A percentile compares a stretch with the other conserved stretches of the same genome.
Evolutionary conservation across 345 rosid genomes (phyloP).

Genomic region (Camelina sativa): DNA sequence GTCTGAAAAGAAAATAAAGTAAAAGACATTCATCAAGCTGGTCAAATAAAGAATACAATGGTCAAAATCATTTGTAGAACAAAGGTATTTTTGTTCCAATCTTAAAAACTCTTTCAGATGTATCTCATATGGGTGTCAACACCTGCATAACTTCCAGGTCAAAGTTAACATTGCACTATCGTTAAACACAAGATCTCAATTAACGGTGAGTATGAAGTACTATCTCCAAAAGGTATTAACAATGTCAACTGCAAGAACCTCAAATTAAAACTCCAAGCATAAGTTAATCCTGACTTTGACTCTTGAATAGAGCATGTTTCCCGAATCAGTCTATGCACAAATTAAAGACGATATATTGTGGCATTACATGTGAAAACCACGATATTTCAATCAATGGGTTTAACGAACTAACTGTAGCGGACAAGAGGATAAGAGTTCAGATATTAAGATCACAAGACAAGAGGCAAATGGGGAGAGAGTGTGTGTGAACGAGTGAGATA

Average conservation of each 20-base stretch:
- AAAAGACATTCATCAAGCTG: neutral
- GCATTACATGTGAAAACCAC: constrained; percentile 16
- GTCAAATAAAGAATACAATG: neutral
- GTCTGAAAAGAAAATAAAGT: neutral
- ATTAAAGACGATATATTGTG: neutral
- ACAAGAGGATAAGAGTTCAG: constrained; percentile 30
- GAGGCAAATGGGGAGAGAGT: constrained; percentile 28
- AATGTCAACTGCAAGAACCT: constrained; percentile 6
- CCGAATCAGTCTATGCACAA: neutral
- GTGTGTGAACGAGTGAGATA: neutral
- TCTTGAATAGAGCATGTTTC: neutral
- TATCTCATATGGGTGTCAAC: constrained; percentile 17
- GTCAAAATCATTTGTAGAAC: neutral
- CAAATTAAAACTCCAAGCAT: neutral
- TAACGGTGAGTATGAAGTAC: constrained; percentile 7
- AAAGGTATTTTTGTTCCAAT: constrained; percentile 7
- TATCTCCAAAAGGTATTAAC: neutral
- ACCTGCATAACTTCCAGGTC: neutral
- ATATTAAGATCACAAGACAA: constrained; percentile 28
- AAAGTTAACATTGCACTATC: neutral
- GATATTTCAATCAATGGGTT: neutral
- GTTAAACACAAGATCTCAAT: neutral
- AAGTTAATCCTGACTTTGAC: neutral
- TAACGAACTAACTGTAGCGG: constrained; percentile 17
- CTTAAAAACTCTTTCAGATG: neutral